Evolutionary conservation across 164 flowering plant genomes (phyloP).

Genomic region (Dillenia turbinata): DNA sequence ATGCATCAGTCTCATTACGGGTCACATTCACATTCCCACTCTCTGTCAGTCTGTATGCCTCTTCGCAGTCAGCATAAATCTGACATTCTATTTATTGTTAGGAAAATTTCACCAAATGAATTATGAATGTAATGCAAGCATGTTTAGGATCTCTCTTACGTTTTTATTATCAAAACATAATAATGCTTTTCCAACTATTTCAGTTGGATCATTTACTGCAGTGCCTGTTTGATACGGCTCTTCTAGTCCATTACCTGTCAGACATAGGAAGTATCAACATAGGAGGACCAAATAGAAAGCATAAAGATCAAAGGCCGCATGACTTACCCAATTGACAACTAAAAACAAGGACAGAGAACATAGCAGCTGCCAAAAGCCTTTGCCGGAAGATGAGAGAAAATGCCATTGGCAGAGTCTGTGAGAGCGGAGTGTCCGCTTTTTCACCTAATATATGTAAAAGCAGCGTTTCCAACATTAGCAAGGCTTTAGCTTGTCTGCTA

Average conservation of each 20-base stretch:
- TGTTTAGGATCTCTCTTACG: constrained; percentile 33
- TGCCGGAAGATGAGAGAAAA: constrained; percentile 9
- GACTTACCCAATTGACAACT: constrained; percentile 29
- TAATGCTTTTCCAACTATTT: constrained; percentile 53
- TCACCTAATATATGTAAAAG: constrained; percentile 2
- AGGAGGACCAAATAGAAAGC: neutral
- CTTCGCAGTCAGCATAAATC: constrained; percentile 75
- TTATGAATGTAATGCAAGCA: neutral
- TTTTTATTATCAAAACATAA: constrained; percentile 55
- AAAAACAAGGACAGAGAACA: constrained; percentile 19
- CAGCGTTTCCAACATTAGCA: neutral
- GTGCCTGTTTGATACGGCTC: constrained; percentile 15
- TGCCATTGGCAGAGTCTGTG: constrained; percentile 33
- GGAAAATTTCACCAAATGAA: neutral
- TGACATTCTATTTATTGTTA: constrained; percentile 9
- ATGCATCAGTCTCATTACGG: constrained; percentile 42
- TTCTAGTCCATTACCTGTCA: constrained; percentile 5
- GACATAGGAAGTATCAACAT: neutral
- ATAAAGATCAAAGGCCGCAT: neutral
- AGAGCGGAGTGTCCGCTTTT: neutral
- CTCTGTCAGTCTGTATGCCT: constrained; percentile 49
- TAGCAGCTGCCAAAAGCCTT: constrained; percentile 18
- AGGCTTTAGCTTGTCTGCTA: constrained; percentile 1
- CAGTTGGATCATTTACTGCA: constrained; percentile 27
- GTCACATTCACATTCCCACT: constrained; percentile 63